These are phyloP conservation scores for Barnettozyma sucrosica DNA, from an alignment of 805 yeast genomes.

Conservation along the genomic window DNA sequence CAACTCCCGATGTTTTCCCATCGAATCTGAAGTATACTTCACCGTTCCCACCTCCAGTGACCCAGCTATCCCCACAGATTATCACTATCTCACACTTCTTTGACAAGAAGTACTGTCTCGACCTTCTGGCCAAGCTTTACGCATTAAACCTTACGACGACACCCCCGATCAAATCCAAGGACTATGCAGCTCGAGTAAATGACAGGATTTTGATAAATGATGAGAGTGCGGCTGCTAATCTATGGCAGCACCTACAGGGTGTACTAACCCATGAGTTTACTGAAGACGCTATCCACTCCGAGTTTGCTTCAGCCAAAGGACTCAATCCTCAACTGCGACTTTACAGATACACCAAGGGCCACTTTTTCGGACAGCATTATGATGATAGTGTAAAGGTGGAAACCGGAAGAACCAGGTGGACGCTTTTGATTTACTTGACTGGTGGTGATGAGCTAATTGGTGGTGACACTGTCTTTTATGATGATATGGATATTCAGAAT, in stretches of 20 bases:
- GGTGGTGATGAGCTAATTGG: slow-evolving; percentile 53
- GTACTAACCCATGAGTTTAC: slow-evolving; percentile 27
- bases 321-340: slow-evolving; percentile 51
- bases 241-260: slow-evolving; percentile 39
- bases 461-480: slow-evolving; percentile 54
- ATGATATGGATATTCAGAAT: slow-evolving; percentile 12
- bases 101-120: slow-evolving; percentile 7
- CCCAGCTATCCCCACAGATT: slow-evolving; percentile 12
- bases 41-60: slow-evolving; percentile 3
- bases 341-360: slow-evolving; percentile 51
- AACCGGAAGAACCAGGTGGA: slow-evolving; percentile 49
- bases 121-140: slow-evolving; percentile 7
- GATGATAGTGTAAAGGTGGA: slow-evolving; percentile 47
- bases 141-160: slow-evolving; percentile 36
- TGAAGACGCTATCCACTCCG: slow-evolving; percentile 27
- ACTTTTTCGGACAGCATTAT: slow-evolving; percentile 54
- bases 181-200: slow-evolving; percentile 53
- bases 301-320: slow-evolving; percentile 38
- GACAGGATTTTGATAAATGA: slow-evolving; percentile 44
- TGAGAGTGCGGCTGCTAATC: slow-evolving; percentile 28
- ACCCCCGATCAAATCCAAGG: slow-evolving; percentile 41
- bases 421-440: slow-evolving; percentile 49
- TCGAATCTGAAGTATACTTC: slow-evolving; percentile 5
- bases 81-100: slow-evolving; percentile 19
- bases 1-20: slow-evolving; percentile 5